phyloP scores from a whole-genome alignment of 177 flowering plant genomes.

The Tripterygium wilfordii region DNA sequence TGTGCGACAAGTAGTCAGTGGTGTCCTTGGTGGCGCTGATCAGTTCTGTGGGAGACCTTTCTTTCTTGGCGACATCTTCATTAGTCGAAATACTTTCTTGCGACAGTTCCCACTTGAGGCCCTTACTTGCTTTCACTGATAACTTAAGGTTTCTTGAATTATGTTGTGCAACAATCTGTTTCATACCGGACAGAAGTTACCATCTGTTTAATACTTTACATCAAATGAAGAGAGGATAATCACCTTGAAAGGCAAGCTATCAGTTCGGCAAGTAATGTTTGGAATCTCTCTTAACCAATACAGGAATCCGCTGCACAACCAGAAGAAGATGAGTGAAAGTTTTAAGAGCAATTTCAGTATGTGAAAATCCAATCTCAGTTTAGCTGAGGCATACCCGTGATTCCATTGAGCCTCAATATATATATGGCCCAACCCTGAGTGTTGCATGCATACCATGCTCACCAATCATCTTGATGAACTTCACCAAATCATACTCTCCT shows the following conservation, averaged over 20 bases:
- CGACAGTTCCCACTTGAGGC: conserved; percentile 51
- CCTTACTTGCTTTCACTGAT: conserved; percentile 37
- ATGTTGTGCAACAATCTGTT: conserved; percentile 81
- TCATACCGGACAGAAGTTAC: too few species aligned
- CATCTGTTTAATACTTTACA: too few species aligned
- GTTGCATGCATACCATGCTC: conserved; percentile 49
- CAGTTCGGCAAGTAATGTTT: conserved; percentile 56
- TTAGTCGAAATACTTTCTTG: conserved; percentile 47
- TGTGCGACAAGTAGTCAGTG: conserved; percentile 73
- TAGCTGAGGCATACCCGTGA: conserved; percentile 47
- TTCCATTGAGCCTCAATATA: conserved; percentile 91
- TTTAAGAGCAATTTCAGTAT: too few species aligned
- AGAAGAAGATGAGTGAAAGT: background rate
- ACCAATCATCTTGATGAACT: conserved; percentile 52
- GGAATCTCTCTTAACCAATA: conserved; percentile 73
- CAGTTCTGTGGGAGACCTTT: conserved; percentile 39
- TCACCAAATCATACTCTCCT: conserved; percentile 61
- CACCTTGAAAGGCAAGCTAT: conserved; percentile 76
- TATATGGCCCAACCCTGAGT: conserved; percentile 84
- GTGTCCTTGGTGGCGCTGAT: conserved; percentile 46
- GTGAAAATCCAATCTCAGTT: too few species aligned
- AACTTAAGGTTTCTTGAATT: conserved; percentile 51
- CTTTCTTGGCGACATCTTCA: conserved; percentile 10
- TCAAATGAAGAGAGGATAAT: too few species aligned
- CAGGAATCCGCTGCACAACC: conserved; percentile 68